Base-by-base conservation (phyloP, 768 basidiomycete genomes). In the Trametes cubensis region DNA sequence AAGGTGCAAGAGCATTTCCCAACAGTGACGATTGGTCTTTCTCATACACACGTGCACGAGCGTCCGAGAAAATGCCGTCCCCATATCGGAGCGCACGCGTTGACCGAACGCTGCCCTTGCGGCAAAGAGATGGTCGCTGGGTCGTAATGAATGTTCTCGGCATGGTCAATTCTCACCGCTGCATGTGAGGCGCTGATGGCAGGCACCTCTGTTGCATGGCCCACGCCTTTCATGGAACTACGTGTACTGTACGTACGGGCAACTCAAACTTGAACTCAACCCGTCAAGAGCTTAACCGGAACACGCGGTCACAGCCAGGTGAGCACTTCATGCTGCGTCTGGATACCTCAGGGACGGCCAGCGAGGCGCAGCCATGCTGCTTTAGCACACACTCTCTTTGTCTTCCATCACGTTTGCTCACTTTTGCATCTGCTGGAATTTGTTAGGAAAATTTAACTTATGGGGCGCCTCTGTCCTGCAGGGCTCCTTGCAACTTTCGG, bases 71-170 rank as follows among this genome's bases (percentile, higher is more conserved):
- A 34, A 34, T 34, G 34, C 34, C 34, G 34, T 34, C 2, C 34
- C 34, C 34, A 10, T 2, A 28, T 34, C 34, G 34, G 34, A 34
- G 34, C 34, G 34, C 34, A 34, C 34, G 34, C 34, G 6, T 34
- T 34, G 34, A 34, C 34, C 34, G 34, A 34, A 4, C 34, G 34
- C 10, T 34, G 34, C 34, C 5, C 34, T 34, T 11, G 34, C 34
- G 34, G 34, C 34, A 34, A 34, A 34, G 34, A 4, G 34, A 34
- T 34, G 34, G 34, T 34, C 34, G 34, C 5, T 34, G 34, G 34
- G 34, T 34, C 34, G 34, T 34, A 10, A 34, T 34, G 65, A 69
- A 66, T 28, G 50, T 51, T 21, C 45, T 23, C 45, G 45, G 45
- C 45, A 46, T 26, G 48, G 48, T 21, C 42, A 44, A 20, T 44